Percentiles rank a stretch among this genome's conserved stretches.
Evolutionary conservation across 768 basidiomycete genomes (phyloP).

Genomic region (Kwoniella dendrophila): DNA sequence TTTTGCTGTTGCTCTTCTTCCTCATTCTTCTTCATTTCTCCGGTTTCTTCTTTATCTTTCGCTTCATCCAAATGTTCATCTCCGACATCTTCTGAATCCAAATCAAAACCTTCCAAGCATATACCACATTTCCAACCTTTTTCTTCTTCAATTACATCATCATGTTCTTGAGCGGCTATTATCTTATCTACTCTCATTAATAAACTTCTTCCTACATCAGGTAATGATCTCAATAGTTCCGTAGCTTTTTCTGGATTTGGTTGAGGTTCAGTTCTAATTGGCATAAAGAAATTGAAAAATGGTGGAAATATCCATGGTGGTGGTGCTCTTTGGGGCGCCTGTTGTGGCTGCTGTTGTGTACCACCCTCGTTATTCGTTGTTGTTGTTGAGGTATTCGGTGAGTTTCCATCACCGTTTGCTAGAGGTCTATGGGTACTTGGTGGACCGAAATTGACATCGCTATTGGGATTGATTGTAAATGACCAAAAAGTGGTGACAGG

Average conservation of each 20-base stretch:
- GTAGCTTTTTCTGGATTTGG: slow-evolving; percentile 43
- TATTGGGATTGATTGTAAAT: too few relatives aligned
- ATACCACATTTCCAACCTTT: slow-evolving; percentile 50
- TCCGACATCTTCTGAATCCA: slow-evolving; percentile 2
- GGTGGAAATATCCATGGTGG: slow-evolving; percentile 31
- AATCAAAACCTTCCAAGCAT: slow-evolving; percentile 40
- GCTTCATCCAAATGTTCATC: slow-evolving; percentile 12
- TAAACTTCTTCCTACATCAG: slow-evolving; percentile 24
- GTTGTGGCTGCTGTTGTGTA: background rate
- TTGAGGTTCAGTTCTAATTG: slow-evolving; percentile 17
- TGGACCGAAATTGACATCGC: too few relatives aligned
- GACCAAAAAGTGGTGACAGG: too few relatives aligned
- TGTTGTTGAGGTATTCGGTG: background rate
- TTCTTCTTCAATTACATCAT: slow-evolving; percentile 24
- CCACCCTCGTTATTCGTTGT: background rate
- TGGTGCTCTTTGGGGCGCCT: slow-evolving; percentile 5
- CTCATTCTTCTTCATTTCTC: background rate
- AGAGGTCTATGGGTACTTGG: too few relatives aligned
- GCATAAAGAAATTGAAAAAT: slow-evolving; percentile 25
- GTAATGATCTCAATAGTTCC: slow-evolving; percentile 39
- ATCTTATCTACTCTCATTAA: slow-evolving; percentile 38
- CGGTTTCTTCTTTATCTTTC: background rate
- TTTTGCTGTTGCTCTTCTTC: background rate
- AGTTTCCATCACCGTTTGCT: too few relatives aligned
- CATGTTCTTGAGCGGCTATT: slow-evolving; percentile 33